Evolutionary conservation across 805 yeast genomes (phyloP).

Genomic region (Candida pini): DNA sequence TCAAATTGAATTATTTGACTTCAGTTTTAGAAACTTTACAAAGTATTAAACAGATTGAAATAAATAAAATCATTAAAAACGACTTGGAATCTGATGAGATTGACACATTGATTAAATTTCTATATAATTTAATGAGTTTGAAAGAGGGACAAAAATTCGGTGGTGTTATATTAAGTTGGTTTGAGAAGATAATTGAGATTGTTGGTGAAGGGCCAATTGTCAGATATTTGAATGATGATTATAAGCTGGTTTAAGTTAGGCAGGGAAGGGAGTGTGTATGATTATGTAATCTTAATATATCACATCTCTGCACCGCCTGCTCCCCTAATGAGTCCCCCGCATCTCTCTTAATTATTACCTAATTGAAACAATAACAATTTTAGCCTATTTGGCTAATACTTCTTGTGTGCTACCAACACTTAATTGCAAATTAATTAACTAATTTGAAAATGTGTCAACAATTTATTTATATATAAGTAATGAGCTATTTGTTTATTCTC

Average conservation of each 20-base stretch:
- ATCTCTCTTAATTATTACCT: too few relatives aligned
- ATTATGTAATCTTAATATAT: too few relatives aligned
- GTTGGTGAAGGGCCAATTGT: slow-evolving; percentile 89
- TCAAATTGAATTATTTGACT: slow-evolving; percentile 46
- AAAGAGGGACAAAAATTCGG: slow-evolving; percentile 81
- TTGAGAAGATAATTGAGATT: slow-evolving; percentile 77
- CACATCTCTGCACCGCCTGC: too few relatives aligned
- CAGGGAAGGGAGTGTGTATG: too few relatives aligned
- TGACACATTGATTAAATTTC: slow-evolving; percentile 73
- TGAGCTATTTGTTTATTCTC: too few relatives aligned
- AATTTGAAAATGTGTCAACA: too few relatives aligned
- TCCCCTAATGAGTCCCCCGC: too few relatives aligned
- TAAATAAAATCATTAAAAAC: slow-evolving; percentile 49
- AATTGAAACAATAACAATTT: too few relatives aligned
- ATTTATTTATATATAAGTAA: too few relatives aligned
- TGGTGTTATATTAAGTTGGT: slow-evolving; percentile 84
- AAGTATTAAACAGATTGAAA: slow-evolving; percentile 62
- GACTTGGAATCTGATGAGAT: slow-evolving; percentile 58
- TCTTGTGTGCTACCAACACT: too few relatives aligned
- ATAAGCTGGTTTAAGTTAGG: slow-evolving; percentile 9
- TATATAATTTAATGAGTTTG: slow-evolving; percentile 79
- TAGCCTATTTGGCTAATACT: too few relatives aligned
- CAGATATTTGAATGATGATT: slow-evolving; percentile 71
- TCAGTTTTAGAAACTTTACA: slow-evolving; percentile 68
- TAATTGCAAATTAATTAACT: too few relatives aligned